Base-by-base conservation (phyloP, 2,329 filamentous ascomycete genomes). In the Monilinia vaccinii-corymbosi region DNA sequence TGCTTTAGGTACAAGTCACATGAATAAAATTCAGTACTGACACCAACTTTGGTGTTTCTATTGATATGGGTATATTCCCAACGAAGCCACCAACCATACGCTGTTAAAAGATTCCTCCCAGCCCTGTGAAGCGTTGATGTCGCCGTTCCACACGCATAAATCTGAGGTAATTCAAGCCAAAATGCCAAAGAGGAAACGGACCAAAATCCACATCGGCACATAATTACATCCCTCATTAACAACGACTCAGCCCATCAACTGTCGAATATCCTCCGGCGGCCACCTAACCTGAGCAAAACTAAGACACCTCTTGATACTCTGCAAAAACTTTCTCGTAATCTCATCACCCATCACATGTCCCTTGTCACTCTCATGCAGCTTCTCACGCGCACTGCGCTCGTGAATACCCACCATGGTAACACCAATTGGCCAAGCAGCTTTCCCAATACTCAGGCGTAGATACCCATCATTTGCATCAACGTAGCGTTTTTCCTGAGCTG, bases 401-500 rank as follows among this genome's bases (percentile, higher is more conserved):
- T 99, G 94, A 69, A 99, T 99, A 79, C 94, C 94, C 70, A 99
- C 94, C 94, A 97, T 99, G 73, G 94, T 99, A 44, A 99, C 94
- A 75, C 94, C 94, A 70, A 99, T 99, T 28, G 94, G 94, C 94
- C 94, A 99, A 18, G 94, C 94, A 67, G 91, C 92, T 77, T 96
- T 96, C 65, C 91, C 91, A 70, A 99, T 99, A 72, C 90, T 96
- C 58, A 99, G 79, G 57, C 90, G 82, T 62, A 99, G 78, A 73
- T 99, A 99, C 0, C 91, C 92, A 72, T 99, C 90, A 72, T 97
- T 97, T 38, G 94, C 94, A 75, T 97, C 89, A 50, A 99, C 93
- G 71, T 99, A 99, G 64, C 90, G 84, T 62, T 91, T 83, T 71
- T 91, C 86, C 75, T 99, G 94, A 4, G 93, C 91, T 31, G 91